Conservation (phyloP, 1,284 basidiomycete genomes). For the Cutaneotrichosporon cavernicola region DNA sequence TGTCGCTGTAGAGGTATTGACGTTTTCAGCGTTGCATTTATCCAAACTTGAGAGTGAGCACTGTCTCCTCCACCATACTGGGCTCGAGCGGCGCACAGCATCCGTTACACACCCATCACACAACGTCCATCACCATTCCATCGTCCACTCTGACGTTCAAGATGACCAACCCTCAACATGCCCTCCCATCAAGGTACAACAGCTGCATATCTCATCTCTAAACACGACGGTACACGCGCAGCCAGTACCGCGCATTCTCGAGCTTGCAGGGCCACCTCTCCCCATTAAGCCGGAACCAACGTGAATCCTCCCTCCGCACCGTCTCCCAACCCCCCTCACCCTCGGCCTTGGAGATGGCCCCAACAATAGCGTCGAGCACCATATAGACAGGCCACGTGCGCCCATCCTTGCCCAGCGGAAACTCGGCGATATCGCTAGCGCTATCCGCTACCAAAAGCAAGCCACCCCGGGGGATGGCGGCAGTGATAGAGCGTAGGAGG, state of each 20-base stretch:
- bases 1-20: too few relatives aligned
- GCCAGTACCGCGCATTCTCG: constrained; percentile 55
- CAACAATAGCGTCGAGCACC: constrained; percentile 41
- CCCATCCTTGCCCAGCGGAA: constrained; percentile 38
- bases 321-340: constrained; percentile 37
- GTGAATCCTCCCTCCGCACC: constrained; percentile 43
- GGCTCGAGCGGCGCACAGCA: too few relatives aligned
- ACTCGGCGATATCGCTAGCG: constrained; percentile 49
- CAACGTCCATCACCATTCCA: too few relatives aligned
- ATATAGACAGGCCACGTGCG: constrained; percentile 48
- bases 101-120: too few relatives aligned
- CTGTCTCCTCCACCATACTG: too few relatives aligned
- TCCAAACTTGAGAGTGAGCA: too few relatives aligned
- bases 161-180: background rate
- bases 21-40: too few relatives aligned
- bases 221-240: constrained; percentile 45
- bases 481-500: constrained; percentile 47
- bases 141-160: background rate
- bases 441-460: constrained; percentile 53
- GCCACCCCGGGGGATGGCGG: constrained; percentile 45
- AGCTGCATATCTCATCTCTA: constrained; percentile 15
- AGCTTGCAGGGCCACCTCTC: constrained; percentile 51
- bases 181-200: background rate
- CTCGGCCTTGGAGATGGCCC: constrained; percentile 21
- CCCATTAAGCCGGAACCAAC: constrained; percentile 51